A percentile compares a stretch with the other conserved stretches of the same genome.
phyloP scores from a whole-genome alignment of 495 filamentous ascomycete genomes.

The Annulohypoxylon maeteangense region DNA sequence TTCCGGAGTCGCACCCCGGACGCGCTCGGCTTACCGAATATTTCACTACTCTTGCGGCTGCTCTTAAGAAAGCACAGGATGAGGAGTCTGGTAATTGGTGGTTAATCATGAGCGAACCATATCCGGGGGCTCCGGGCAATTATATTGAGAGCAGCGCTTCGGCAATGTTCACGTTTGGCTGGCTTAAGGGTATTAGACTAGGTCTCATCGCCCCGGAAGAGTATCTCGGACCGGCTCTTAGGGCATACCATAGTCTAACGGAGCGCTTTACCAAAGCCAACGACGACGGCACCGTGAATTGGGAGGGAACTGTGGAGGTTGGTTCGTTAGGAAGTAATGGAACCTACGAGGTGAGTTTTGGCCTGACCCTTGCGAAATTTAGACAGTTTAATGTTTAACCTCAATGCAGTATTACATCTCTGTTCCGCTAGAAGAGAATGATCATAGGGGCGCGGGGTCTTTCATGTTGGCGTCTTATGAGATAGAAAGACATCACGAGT shows the following conservation, averaged over 20 bases:
- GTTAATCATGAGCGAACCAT: conserved; percentile 63
- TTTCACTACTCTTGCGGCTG: conserved; percentile 54
- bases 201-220: conserved; percentile 51
- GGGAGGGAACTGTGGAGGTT: conserved; percentile 65
- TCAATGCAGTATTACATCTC: conserved; percentile 61
- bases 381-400: conserved; percentile 53
- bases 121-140: conserved; percentile 60
- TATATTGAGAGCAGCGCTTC: conserved; percentile 70
- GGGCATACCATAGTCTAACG: conserved; percentile 56
- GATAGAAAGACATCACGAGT: conserved; percentile 46
- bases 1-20: conserved; percentile 50
- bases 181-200: conserved; percentile 62
- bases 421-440: conserved; percentile 57
- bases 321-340: conserved; percentile 64
- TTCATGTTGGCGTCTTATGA: conserved; percentile 62
- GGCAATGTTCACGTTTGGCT: conserved; percentile 68
- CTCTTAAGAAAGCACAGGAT: conserved; percentile 59
- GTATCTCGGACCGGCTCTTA: conserved; percentile 48
- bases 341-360: conserved; percentile 54
- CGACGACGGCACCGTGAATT: conserved; percentile 58
- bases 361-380: background rate
- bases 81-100: conserved; percentile 65
- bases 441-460: conserved; percentile 59
- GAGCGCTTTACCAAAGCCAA: conserved; percentile 57
- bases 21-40: conserved; percentile 50